A percentile compares a stretch with the other conserved stretches of the same genome.
These are phyloP conservation scores for Priceomyces melissophilus DNA, from an alignment of 805 yeast genomes.

Conservation along the genomic window DNA sequence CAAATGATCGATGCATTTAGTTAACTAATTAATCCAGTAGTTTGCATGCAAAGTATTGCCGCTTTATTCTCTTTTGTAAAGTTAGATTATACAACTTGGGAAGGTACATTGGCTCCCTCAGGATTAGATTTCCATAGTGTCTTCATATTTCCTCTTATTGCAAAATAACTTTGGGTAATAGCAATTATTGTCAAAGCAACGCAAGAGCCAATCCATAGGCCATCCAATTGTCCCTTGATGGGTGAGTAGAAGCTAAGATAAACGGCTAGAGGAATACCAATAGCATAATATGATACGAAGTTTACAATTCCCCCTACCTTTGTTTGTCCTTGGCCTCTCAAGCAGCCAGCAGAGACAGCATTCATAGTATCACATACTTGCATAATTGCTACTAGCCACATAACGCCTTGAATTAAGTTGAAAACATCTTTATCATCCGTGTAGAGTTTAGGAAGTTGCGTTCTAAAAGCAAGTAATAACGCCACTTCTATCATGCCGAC, in stretches of 20 bases:
- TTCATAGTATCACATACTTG: slow-evolving; percentile 68
- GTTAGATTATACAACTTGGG: too few relatives aligned
- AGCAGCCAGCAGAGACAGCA: slow-evolving; percentile 71
- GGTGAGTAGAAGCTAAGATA: slow-evolving; percentile 48
- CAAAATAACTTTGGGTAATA: slow-evolving; percentile 38
- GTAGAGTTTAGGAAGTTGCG: slow-evolving; percentile 43
- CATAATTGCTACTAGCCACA: slow-evolving; percentile 65
- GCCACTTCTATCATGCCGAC: slow-evolving; percentile 32
- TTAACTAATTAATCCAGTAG: not conserved
- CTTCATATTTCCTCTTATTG: slow-evolving; percentile 35
- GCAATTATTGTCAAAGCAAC: slow-evolving; percentile 52
- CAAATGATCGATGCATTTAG: slow-evolving; percentile 37
- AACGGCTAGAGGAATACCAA: slow-evolving; percentile 62
- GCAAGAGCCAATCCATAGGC: slow-evolving; percentile 63
- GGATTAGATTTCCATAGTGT: slow-evolving; percentile 26
- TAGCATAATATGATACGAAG: slow-evolving; percentile 53
- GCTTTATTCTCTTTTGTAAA: too few relatives aligned
- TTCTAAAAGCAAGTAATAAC: slow-evolving; percentile 28
- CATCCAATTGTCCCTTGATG: slow-evolving; percentile 48
- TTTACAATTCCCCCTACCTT: slow-evolving; percentile 60
- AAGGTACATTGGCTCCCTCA: slow-evolving; percentile 16
- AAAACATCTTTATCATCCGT: slow-evolving; percentile 61
- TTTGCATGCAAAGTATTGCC: not conserved
- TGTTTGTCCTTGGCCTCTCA: slow-evolving; percentile 77
- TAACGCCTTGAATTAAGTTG: slow-evolving; percentile 43